A percentile compares a stretch with the other conserved stretches of the same genome.
Evolutionary conservation across 2,329 filamentous ascomycete species (phyloP).

Genomic region (Apiospora pterosperma): DNA sequence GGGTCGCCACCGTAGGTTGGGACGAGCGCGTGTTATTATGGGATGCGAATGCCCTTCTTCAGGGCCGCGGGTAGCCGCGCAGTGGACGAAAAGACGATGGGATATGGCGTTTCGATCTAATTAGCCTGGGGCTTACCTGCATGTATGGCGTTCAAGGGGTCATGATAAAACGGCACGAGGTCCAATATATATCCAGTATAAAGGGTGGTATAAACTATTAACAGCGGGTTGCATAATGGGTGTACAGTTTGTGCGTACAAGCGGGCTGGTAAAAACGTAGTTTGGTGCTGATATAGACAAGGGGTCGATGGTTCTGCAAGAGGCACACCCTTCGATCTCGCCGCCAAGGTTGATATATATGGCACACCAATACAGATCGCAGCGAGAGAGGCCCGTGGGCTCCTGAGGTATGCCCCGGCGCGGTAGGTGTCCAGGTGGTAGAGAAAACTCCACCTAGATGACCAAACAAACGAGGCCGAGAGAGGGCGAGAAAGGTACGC

Average conservation of each 20-base stretch:
- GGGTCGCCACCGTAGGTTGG: conserved; percentile 94
- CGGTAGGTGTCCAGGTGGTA: too few relatives aligned
- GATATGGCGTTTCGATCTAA: neutral
- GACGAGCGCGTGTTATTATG: conserved; percentile 88
- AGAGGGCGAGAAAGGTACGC: too few relatives aligned
- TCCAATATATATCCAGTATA: neutral
- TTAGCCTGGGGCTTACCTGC: neutral
- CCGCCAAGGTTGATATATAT: too few relatives aligned
- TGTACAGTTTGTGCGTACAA: neutral
- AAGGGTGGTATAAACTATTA: neutral
- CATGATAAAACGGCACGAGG: neutral
- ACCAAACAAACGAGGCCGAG: too few relatives aligned
- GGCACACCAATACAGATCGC: too few relatives aligned
- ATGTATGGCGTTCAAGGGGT: neutral
- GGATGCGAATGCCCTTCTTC: conserved; percentile 59
- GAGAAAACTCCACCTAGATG: too few relatives aligned
- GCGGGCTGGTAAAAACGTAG: neutral
- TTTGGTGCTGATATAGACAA: neutral
- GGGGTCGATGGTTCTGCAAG: neutral
- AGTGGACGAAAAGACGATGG: neutral
- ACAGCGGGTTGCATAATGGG: neutral
- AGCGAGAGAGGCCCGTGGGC: too few relatives aligned
- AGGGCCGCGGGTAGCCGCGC: neutral
- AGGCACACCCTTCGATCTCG: neutral
- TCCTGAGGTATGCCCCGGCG: too few relatives aligned